Percentiles rank a stretch among this genome's conserved stretches.
Conservation (phyloP, 2,329 filamentous ascomycete species). For the Cephalotrichum gorgonifer region DNA sequence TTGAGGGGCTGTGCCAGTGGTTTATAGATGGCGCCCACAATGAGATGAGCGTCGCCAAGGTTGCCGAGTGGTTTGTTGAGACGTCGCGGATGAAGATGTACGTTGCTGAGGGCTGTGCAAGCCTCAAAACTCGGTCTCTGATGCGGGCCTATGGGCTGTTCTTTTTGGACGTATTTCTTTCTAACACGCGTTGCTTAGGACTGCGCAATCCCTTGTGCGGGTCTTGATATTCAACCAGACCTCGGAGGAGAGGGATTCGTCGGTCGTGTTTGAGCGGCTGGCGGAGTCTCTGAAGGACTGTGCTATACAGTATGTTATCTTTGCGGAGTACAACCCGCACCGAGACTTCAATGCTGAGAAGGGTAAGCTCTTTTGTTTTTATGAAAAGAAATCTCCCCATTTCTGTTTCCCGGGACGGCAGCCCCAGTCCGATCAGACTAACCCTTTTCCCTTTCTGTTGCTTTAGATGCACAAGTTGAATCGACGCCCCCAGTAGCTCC, state of each 20-base stretch:
- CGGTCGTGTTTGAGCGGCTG: background rate
- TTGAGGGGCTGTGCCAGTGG: conserved; percentile 17
- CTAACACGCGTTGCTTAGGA: no score
- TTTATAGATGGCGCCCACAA: conserved; percentile 32
- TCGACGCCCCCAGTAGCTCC: background rate
- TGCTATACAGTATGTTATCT: conserved; percentile 5
- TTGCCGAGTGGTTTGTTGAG: conserved; percentile 23
- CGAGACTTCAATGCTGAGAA: background rate
- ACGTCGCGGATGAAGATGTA: background rate
- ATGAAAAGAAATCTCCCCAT: background rate
- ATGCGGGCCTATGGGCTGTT: no score
- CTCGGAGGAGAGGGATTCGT: conserved; percentile 2
- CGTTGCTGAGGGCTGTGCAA: no score
- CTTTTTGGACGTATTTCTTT: no score
- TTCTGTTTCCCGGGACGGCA: background rate
- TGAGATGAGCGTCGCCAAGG: conserved; percentile 23
- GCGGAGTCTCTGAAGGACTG: conserved; percentile 1
- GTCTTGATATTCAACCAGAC: conserved; percentile 6
- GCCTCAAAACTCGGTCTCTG: no score
- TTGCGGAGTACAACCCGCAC: background rate
- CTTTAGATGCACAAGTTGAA: no score
- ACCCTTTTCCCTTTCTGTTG: no score
- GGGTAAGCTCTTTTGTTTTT: background rate
- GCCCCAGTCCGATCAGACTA: no score
- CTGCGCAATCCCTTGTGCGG: background rate